phyloP scores from a whole-genome alignment of 225 moss, liverwort and hornwort genomes.

The Sphagnum contortum region DNA sequence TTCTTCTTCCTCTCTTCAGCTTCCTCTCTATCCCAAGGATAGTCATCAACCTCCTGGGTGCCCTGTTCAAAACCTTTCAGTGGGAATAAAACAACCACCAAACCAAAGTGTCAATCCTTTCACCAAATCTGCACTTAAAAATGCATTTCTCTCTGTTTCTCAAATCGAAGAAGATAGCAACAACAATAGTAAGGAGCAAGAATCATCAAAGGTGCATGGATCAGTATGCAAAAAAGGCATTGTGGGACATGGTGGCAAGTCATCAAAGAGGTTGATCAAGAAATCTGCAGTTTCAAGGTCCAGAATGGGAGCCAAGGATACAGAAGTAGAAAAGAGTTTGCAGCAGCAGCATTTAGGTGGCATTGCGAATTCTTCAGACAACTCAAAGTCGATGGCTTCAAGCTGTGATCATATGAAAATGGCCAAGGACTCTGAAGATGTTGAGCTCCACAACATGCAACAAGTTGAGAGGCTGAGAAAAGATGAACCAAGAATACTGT shows the following conservation, averaged over 20 bases:
- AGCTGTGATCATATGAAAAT: not conserved
- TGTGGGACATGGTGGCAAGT: not conserved
- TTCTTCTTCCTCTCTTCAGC: conserved; percentile 1
- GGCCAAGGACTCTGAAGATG: too few relatives aligned
- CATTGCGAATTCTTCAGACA: not conserved
- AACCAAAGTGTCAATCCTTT: not conserved
- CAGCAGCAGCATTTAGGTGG: not conserved
- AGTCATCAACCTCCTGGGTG: not conserved
- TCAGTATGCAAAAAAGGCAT: not conserved
- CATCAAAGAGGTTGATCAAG: not conserved
- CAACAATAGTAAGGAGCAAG: too few relatives aligned
- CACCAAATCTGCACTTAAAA: conserved; percentile 9
- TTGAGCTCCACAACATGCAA: too few relatives aligned
- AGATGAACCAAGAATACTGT: not conserved
- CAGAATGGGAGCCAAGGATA: not conserved
- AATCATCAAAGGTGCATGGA: too few relatives aligned
- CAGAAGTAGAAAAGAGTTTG: not conserved
- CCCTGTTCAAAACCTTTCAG: not conserved
- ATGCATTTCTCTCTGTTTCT: not conserved
- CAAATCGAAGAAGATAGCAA: too few relatives aligned
- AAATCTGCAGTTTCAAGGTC: conserved; percentile 1
- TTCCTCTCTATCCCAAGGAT: conserved; percentile 12
- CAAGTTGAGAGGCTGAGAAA: conserved; percentile 1
- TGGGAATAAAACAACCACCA: too few relatives aligned
- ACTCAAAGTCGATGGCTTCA: not conserved